Conservation (phyloP, 257 asterid genomes). For the Salvia rosmarinus region DNA sequence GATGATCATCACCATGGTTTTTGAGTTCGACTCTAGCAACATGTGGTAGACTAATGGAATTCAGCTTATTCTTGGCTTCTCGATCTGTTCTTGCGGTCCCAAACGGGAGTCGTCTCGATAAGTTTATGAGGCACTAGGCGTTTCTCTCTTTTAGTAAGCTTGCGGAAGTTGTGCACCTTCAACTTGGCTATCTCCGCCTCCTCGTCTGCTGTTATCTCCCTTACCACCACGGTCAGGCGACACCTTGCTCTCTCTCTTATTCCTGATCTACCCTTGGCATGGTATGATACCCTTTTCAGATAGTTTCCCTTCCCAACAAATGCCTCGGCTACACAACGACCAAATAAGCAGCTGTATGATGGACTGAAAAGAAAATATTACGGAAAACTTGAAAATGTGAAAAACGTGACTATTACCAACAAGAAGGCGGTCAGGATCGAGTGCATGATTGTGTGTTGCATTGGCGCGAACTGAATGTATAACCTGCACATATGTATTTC, state of each 20-base stretch:
- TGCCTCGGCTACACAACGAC: conserved; percentile 72
- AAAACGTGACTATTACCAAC: conserved; percentile 51
- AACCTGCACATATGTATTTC: conserved; percentile 52
- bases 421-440: conserved; percentile 81
- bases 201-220: conserved; percentile 87
- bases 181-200: conserved; percentile 88
- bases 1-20: no score
- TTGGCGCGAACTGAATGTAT: conserved; percentile 95
- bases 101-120: conserved; percentile 84
- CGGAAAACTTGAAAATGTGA: background rate
- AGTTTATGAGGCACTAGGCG: conserved; percentile 88
- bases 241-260: conserved; percentile 72
- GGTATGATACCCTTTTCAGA: conserved; percentile 73
- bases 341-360: no score
- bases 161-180: conserved; percentile 75
- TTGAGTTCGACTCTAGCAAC: no score
- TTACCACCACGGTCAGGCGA: conserved; percentile 78
- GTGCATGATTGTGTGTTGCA: conserved; percentile 82
- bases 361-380: no score
- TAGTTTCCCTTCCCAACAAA: conserved; percentile 86
- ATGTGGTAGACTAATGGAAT: no score
- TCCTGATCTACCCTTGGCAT: conserved; percentile 72
- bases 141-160: conserved; percentile 69
- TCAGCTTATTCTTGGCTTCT: conserved; percentile 32
- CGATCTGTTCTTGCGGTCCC: conserved; percentile 75